These are phyloP conservation scores for Paraphaeosphaeria sporulosa DNA, from an alignment of 2,329 filamentous ascomycete species.

Conservation along the genomic window DNA sequence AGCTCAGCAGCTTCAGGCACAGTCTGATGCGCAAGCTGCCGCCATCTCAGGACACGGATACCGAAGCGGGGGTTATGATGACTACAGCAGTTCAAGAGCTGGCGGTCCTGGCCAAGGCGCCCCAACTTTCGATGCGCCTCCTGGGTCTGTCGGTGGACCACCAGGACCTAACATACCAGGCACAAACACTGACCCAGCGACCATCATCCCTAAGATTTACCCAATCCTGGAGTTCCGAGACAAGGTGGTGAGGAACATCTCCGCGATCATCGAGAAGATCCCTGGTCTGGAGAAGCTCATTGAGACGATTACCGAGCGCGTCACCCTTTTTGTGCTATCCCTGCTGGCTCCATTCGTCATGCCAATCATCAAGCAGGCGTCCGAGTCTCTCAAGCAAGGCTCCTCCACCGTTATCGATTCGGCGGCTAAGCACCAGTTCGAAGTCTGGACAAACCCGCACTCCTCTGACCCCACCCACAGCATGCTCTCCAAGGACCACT, in stretches of 20 bases:
- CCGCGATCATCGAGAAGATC: constrained; percentile 85
- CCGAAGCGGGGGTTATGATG: constrained; percentile 54
- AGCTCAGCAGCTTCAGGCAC: constrained; percentile 55
- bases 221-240: constrained; percentile 94
- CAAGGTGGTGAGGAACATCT: constrained; percentile 88
- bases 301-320: constrained; percentile 90
- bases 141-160: constrained; percentile 54
- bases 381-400: constrained; percentile 83
- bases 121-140: constrained; percentile 50
- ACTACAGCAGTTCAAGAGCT: constrained; percentile 48
- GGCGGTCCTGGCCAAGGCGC: constrained; percentile 51
- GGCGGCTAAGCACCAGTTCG: constrained; percentile 59
- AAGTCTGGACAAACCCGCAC: constrained; percentile 58
- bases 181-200: constrained; percentile 75
- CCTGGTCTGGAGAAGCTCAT: constrained; percentile 89
- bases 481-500: constrained; percentile 62
- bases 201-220: constrained; percentile 74
- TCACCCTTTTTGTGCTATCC: constrained; percentile 91
- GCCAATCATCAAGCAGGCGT: constrained; percentile 88
- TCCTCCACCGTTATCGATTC: constrained; percentile 73
- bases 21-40: constrained; percentile 57
- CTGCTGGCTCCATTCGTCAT: constrained; percentile 90
- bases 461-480: constrained; percentile 60
- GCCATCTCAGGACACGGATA: constrained; percentile 49
- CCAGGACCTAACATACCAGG: constrained; percentile 69